Conservation (phyloP, 345 rosid genomes). For the Citrus maxima region DNA sequence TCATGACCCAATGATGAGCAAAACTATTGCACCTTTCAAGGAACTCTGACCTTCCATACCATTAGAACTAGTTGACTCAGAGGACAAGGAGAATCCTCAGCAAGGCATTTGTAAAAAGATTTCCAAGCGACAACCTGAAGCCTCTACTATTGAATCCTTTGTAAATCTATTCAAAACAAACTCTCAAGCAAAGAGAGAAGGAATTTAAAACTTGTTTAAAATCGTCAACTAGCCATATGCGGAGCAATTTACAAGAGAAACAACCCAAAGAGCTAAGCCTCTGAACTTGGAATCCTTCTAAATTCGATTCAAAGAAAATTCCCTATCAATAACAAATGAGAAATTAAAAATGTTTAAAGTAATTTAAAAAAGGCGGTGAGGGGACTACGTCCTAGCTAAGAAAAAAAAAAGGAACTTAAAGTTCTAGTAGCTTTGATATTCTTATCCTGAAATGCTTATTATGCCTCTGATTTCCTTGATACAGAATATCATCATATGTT, state of each 20-base stretch:
- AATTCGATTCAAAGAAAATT: not conserved
- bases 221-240: not conserved
- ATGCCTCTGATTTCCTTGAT: not conserved
- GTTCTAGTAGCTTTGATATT: not conserved
- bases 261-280: not conserved
- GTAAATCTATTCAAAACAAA: too few species aligned
- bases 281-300: not conserved
- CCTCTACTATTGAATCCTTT: not conserved
- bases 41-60: not conserved
- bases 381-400: not conserved
- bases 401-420: not conserved
- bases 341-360: not conserved
- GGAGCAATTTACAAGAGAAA: not conserved
- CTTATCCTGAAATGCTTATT: not conserved
- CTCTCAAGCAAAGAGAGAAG: not conserved
- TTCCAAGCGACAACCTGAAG: not conserved
- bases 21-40: not conserved
- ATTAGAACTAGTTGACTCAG: not conserved
- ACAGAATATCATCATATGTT: not conserved
- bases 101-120: not conserved
- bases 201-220: not conserved
- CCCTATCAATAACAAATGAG: not conserved
- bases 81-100: not conserved
- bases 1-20: not conserved
- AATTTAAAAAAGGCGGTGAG: not conserved